Conservation (phyloP, 2,329 filamentous ascomycete genomes). For the Neofusicoccum sp. region DNA sequence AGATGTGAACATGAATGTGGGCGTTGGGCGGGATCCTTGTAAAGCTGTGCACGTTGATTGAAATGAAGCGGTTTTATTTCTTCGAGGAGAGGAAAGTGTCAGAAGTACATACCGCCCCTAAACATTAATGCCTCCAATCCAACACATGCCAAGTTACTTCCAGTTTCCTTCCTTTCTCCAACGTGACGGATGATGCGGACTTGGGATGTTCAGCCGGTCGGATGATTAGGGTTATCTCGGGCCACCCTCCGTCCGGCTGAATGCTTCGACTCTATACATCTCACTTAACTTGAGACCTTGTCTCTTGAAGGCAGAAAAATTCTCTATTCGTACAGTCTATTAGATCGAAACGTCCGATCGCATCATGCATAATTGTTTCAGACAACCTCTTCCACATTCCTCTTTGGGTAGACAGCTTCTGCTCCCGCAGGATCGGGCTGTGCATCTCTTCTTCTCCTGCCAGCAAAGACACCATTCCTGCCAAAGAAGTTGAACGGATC, state of each 20-base stretch:
- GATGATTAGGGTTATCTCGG: too few relatives aligned
- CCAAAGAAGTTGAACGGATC: conserved; percentile 35
- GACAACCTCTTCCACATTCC: not conserved
- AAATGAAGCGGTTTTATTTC: conserved; percentile 7
- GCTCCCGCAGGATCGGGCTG: not conserved
- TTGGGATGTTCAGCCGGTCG: not conserved
- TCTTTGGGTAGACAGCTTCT: not conserved
- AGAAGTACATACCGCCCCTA: not conserved
- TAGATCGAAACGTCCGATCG: not conserved
- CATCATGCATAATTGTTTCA: not conserved
- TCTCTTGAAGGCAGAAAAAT: too few relatives aligned
- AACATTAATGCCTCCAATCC: not conserved
- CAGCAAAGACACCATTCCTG: conserved; percentile 27
- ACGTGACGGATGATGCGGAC: not conserved
- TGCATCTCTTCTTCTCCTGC: not conserved
- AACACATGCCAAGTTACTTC: not conserved
- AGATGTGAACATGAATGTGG: conserved; percentile 9
- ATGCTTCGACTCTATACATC: not conserved
- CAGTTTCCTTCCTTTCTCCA: not conserved
- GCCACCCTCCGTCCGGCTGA: not conserved
- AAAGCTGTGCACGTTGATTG: conserved; percentile 6
- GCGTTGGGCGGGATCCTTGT: conserved; percentile 6
- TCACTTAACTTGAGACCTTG: not conserved
- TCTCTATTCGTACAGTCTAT: too few relatives aligned
- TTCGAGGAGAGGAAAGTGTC: not conserved